Evolutionary conservation across 805 yeast species (phyloP).

Genomic region (Kluyveromyces lactis): DNA sequence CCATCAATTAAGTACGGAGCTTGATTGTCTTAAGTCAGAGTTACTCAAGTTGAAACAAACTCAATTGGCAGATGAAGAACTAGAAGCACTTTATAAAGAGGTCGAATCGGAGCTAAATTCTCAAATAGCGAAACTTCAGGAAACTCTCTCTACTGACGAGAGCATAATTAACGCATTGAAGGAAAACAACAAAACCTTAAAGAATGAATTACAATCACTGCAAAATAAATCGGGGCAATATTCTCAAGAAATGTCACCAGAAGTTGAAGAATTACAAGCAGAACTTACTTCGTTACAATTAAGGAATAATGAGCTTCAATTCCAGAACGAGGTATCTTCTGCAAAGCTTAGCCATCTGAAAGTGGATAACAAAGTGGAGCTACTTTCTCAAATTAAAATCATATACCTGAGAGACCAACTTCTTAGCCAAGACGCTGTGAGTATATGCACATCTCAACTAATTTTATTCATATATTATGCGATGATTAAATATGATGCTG

Average conservation of each 20-base stretch:
- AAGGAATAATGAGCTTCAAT: background rate
- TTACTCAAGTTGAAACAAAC: slow-evolving; percentile 32
- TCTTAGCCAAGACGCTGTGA: too few relatives aligned
- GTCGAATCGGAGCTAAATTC: slow-evolving; percentile 37
- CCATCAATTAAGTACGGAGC: slow-evolving; percentile 27
- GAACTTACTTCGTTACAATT: background rate
- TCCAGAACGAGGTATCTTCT: background rate
- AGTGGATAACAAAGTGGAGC: background rate
- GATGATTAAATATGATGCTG: too few relatives aligned
- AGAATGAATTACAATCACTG: background rate
- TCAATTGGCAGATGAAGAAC: slow-evolving; percentile 28
- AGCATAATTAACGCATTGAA: background rate
- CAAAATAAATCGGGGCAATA: background rate
- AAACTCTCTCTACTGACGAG: slow-evolving; percentile 1
- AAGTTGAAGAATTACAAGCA: background rate
- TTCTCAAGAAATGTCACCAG: background rate
- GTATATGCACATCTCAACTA: too few relatives aligned
- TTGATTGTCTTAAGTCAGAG: slow-evolving; percentile 29
- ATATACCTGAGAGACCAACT: background rate
- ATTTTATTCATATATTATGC: too few relatives aligned
- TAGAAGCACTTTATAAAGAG: slow-evolving; percentile 42
- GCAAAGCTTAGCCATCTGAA: background rate
- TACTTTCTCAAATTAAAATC: background rate
- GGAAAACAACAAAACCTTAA: background rate
- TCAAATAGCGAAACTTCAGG: slow-evolving; percentile 29